These are phyloP conservation scores for Ottelia alismoides DNA, from an alignment of 106 monocot species.

Conservation along the genomic window DNA sequence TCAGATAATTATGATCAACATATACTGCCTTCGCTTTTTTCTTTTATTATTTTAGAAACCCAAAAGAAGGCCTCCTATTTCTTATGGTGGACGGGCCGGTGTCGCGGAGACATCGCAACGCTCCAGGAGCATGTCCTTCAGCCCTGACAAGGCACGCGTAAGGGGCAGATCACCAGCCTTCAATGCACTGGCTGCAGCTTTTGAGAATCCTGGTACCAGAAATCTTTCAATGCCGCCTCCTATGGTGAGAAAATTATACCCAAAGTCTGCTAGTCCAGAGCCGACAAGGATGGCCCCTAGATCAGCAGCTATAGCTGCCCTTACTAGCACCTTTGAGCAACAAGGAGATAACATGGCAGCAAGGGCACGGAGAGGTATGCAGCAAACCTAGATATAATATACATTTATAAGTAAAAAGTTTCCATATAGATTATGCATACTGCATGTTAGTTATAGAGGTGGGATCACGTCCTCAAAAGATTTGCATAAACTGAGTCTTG, in stretches of 20 bases:
- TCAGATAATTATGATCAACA: no score
- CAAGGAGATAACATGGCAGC: no score
- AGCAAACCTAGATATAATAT: no score
- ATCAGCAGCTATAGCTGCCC: constrained; percentile 42
- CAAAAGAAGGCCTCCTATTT: constrained; percentile 33
- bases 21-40: no score
- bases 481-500: no score
- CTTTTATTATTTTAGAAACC: no score
- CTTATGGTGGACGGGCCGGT: constrained; percentile 52
- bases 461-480: no score
- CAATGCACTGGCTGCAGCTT: constrained; percentile 66
- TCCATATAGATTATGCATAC: no score
- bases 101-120: constrained; percentile 66
- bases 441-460: no score
- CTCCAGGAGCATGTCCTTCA: constrained; percentile 77
- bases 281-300: constrained; percentile 29
- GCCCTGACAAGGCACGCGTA: constrained; percentile 49
- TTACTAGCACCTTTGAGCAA: constrained; percentile 53
- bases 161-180: constrained; percentile 89
- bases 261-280: constrained; percentile 33
- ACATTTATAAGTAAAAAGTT: no score
- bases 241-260: constrained; percentile 38
- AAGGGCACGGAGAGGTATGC: no score
- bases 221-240: constrained; percentile 90
- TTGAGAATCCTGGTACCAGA: constrained; percentile 63